phyloP scores from a whole-genome alignment of 257 asterid genomes.

The Rehmannia glutinosa region DNA sequence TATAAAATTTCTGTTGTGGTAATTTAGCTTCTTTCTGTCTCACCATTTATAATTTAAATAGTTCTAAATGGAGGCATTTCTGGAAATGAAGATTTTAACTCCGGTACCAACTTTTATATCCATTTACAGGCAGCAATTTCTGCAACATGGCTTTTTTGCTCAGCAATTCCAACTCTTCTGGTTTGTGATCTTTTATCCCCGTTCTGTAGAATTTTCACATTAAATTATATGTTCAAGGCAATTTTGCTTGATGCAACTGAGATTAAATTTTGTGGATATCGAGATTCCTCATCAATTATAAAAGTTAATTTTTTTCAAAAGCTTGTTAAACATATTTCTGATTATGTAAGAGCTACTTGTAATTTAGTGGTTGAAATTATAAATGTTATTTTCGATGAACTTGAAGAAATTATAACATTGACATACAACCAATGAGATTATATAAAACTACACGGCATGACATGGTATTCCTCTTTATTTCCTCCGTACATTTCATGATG shows the following conservation, averaged over 20 bases:
- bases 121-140: constrained; percentile 74
- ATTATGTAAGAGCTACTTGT: neutral
- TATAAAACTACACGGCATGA: neutral
- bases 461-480: neutral
- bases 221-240: neutral
- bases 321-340: neutral
- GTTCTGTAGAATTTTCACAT: neutral
- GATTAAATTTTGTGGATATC: neutral
- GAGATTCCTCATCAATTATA: neutral
- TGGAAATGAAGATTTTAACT: neutral
- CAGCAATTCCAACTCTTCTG: constrained; percentile 86
- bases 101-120: constrained; percentile 13
- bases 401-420: neutral
- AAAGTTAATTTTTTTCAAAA: neutral
- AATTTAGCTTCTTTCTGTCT: neutral
- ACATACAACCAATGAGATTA: neutral
- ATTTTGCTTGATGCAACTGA: neutral
- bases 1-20: neutral
- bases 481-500: constrained; percentile 6
- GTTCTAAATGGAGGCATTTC: neutral
- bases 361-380: neutral
- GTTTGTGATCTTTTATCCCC: constrained; percentile 32
- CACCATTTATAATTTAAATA: neutral
- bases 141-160: constrained; percentile 80
- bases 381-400: neutral